A percentile compares a stretch with the other conserved stretches of the same genome.
Evolutionary conservation across 305 asterid species (phyloP).

Genomic region (Fraxinus albicans): DNA sequence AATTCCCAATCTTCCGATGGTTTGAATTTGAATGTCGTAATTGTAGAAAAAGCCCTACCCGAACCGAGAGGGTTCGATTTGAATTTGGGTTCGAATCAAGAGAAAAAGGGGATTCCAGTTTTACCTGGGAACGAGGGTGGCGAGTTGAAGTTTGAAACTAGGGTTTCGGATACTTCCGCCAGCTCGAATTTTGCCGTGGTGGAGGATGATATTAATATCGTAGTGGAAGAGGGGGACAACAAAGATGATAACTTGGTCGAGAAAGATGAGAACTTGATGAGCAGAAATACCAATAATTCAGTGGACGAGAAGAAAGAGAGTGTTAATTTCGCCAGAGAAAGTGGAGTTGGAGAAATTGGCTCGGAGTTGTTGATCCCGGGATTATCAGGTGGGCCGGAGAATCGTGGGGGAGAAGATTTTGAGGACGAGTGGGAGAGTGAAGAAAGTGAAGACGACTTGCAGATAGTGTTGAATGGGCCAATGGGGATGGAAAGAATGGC

Average conservation of each 20-base stretch:
- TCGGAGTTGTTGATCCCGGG: slow-evolving; percentile 49
- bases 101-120: slow-evolving; percentile 26
- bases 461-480: slow-evolving; percentile 76
- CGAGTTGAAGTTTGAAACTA: slow-evolving; percentile 31
- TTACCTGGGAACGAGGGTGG: slow-evolving; percentile 28
- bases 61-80: slow-evolving; percentile 41
- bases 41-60: slow-evolving; percentile 42
- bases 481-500: slow-evolving; percentile 68
- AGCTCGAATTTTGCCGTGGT: slow-evolving; percentile 54
- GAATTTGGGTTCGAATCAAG: slow-evolving; percentile 36
- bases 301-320: slow-evolving; percentile 22
- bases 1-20: slow-evolving; percentile 23
- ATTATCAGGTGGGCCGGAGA: slow-evolving; percentile 41
- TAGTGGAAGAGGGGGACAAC: slow-evolving; percentile 64
- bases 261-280: slow-evolving; percentile 37
- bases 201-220: slow-evolving; percentile 53
- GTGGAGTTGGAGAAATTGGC: slow-evolving; percentile 27
- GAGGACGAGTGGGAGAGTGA: slow-evolving; percentile 89
- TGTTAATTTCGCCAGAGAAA: slow-evolving; percentile 17
- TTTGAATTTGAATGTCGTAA: slow-evolving; percentile 26
- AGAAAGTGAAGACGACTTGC: slow-evolving; percentile 93
- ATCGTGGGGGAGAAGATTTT: slow-evolving; percentile 30
- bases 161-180: slow-evolving; percentile 55
- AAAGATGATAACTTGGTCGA: slow-evolving; percentile 49
- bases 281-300: slow-evolving; percentile 13